Base-by-base conservation (phyloP, 1,284 basidiomycete species). In the Ceratobasidium sp. region DNA sequence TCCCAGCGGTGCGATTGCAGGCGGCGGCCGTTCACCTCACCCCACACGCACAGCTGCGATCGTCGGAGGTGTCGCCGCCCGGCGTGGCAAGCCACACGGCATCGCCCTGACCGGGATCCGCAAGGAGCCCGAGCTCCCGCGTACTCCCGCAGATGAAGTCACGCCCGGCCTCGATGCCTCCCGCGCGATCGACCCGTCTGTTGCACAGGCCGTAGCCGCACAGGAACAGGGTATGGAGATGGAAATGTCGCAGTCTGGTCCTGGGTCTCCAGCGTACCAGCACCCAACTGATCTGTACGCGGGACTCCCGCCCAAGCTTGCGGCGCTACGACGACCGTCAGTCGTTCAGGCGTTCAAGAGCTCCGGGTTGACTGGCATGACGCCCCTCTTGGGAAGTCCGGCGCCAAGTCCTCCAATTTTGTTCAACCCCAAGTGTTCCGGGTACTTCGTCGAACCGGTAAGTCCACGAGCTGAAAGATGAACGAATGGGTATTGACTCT, bases 361-460 rank as follows among this genome's bases (percentile, higher is more conserved):
- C 40, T 56, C 72, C 23, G 51, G 36, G 7, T 42, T 59, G 40
- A 58, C 73, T 48, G 70, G 71, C n/a, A 48, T 61, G 69, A 72
- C 53, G 25, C 59, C 46, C 21, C 40, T 62, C 42, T 46, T 61
- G 28, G 61, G 51, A 11, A 75, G 63, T 51, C 73, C 77, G 33
- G 60, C 76, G 4, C 63, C 80, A 60, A 88, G 86, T 69, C 84
- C 87, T 2, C 91, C 92, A 4, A 91, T 92, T 71, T 36, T 56
- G 54, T 82, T 83, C 59, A 92, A 91, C 79, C 82, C 88, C 3
- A 89, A 90, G 77, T 98, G 95, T 81, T 96, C 94, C 1, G 94
- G 94, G 7, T 98, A 98, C 81, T 98, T 98, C 80, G 88, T 98
- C 61, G 96, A 99, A 80, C 95, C 96, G 48, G 92, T 95, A 77